A percentile compares a stretch with the other conserved stretches of the same genome.
phyloP scores from a whole-genome alignment of 2,329 filamentous ascomycete species.

The Beauveria caledonica region DNA sequence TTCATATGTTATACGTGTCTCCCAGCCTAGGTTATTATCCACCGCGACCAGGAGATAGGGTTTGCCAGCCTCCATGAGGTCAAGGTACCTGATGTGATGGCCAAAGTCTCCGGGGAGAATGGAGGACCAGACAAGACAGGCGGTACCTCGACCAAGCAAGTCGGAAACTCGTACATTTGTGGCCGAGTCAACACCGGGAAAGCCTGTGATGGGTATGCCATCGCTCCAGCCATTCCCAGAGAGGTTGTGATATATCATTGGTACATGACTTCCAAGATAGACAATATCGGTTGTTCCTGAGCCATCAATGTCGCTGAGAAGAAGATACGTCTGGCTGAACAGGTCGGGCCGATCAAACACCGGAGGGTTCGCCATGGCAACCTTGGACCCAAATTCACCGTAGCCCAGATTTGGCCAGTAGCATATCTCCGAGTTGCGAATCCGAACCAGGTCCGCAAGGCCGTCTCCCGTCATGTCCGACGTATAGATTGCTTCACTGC shows the following conservation, averaged over 20 bases:
- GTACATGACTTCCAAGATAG: slow-evolving; percentile 15
- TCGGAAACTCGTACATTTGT: slow-evolving; percentile 15
- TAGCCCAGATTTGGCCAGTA: slow-evolving; percentile 30
- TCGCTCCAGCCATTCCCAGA: slow-evolving; percentile 16
- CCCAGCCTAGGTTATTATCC: slow-evolving; percentile 17
- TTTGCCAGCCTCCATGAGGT: slow-evolving; percentile 16
- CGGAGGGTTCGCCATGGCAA: slow-evolving; percentile 23
- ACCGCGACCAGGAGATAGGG: slow-evolving; percentile 17
- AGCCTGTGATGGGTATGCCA: not conserved
- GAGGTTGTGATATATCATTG: slow-evolving; percentile 17
- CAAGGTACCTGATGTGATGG: slow-evolving; percentile 15
- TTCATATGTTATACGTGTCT: slow-evolving; percentile 16
- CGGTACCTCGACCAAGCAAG: slow-evolving; percentile 17
- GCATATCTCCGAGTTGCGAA: slow-evolving; percentile 20
- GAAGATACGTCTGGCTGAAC: slow-evolving; percentile 15
- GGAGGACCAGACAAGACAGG: slow-evolving; percentile 17
- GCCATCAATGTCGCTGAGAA: slow-evolving; percentile 18
- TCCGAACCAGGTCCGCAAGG: slow-evolving; percentile 17
- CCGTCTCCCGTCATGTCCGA: slow-evolving; percentile 23
- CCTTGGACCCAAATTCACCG: slow-evolving; percentile 21
- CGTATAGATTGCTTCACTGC: slow-evolving; percentile 11
- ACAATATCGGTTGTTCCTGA: slow-evolving; percentile 21
- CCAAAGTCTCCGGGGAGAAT: not conserved
- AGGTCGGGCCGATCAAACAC: slow-evolving; percentile 13
- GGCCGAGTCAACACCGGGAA: slow-evolving; percentile 8